These are phyloP conservation scores for Cryoendolithus antarcticus DNA, from an alignment of 2,329 filamentous ascomycete species.

Conservation along the genomic window DNA sequence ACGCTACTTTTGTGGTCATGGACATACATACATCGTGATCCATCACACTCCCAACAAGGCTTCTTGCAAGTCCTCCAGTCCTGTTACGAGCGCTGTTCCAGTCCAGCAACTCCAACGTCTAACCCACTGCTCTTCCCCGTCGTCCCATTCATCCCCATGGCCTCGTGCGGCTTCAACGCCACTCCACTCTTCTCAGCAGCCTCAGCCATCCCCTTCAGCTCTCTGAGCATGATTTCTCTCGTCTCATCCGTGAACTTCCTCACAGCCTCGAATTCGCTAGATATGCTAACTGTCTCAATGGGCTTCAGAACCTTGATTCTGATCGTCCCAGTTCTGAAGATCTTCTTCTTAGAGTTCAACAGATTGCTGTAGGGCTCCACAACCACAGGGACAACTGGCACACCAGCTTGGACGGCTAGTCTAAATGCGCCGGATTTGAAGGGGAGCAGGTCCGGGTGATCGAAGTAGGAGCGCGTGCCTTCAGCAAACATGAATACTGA, in stretches of 20 bases:
- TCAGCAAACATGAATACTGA: conserved; percentile 83
- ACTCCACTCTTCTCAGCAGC: conserved; percentile 17
- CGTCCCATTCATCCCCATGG: conserved; percentile 5
- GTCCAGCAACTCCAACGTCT: conserved; percentile 7
- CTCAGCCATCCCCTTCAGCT: conserved; percentile 30
- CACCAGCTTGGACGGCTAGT: conserved; percentile 82
- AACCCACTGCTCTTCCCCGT: conserved; percentile 11
- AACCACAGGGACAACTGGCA: conserved; percentile 74
- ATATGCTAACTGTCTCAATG: conserved; percentile 63
- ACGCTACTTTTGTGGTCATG: too few species aligned
- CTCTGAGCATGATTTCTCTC: conserved; percentile 63
- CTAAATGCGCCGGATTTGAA: conserved; percentile 99
- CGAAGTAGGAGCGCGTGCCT: conserved; percentile 81
- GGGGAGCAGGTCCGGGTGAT: conserved; percentile 69
- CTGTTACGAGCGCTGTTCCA: too few species aligned
- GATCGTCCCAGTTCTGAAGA: conserved; percentile 36
- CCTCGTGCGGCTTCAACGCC: conserved; percentile 8
- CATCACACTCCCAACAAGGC: too few species aligned
- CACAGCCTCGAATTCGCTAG: conserved; percentile 52
- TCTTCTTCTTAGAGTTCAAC: conserved; percentile 32
- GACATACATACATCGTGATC: too few species aligned
- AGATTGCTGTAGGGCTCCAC: conserved; percentile 39
- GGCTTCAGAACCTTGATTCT: conserved; percentile 63
- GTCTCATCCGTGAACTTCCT: conserved; percentile 58
- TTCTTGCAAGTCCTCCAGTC: too few species aligned